phyloP scores from a whole-genome alignment of 345 rosid species.

The Raphanus sativus region DNA sequence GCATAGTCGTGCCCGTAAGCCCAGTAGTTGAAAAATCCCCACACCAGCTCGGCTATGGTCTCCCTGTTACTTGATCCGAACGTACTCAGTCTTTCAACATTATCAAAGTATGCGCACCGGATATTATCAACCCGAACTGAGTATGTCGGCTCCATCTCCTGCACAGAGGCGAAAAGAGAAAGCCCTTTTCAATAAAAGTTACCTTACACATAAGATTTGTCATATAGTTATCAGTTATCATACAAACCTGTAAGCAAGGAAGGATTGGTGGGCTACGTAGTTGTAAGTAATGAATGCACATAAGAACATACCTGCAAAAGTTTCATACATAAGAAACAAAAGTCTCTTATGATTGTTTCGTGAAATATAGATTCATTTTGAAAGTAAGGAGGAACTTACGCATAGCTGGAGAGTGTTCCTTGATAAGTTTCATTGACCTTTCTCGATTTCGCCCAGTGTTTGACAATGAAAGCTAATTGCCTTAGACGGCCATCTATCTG shows the following conservation, averaged over 20 bases:
- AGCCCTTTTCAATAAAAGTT: not conserved
- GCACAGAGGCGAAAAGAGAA: not conserved
- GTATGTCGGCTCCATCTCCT: conserved; percentile 84
- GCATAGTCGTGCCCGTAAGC: conserved; percentile 89
- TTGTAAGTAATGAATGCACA: conserved; percentile 98
- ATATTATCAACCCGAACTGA: conserved; percentile 63
- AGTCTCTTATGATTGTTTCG: not conserved
- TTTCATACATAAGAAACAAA: not conserved
- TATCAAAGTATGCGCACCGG: conserved; percentile 69
- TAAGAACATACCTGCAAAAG: conserved; percentile 80
- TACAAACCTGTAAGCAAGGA: conserved; percentile 85
- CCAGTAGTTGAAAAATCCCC: conserved; percentile 95
- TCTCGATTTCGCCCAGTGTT: conserved; percentile 98
- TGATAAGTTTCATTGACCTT: conserved; percentile 91
- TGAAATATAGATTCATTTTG: not conserved
- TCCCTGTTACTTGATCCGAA: conserved; percentile 79
- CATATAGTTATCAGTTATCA: too few species aligned
- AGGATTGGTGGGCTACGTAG: conserved; percentile 87
- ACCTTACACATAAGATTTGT: too few species aligned
- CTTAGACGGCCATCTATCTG: conserved; percentile 73
- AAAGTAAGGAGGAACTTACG: conserved; percentile 55
- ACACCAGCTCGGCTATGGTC: conserved; percentile 72
- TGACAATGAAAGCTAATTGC: conserved; percentile 86
- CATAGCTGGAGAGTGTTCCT: conserved; percentile 98
- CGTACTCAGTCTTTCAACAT: conserved; percentile 63